A percentile compares a stretch with the other conserved stretches of the same genome.
Evolutionary conservation across 1,139 yeast genomes (phyloP).

Genomic region (Pneumocystis wakefieldiae): DNA sequence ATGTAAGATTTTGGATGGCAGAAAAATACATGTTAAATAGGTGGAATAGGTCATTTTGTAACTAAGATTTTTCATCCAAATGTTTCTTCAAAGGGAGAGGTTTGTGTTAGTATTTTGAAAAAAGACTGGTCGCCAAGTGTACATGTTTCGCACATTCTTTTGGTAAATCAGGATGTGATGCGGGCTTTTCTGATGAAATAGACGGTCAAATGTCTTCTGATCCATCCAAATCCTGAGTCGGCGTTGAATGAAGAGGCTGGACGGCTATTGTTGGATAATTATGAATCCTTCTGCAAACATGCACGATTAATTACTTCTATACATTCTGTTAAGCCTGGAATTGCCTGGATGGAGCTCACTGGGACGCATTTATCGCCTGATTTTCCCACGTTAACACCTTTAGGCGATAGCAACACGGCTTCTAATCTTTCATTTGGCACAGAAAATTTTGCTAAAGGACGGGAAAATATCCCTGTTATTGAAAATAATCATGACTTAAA

Average conservation of each 20-base stretch:
- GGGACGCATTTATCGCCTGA: neutral
- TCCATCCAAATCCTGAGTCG: slow-evolving; percentile 26
- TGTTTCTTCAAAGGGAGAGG: slow-evolving; percentile 53
- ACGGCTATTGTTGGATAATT: slow-evolving; percentile 22
- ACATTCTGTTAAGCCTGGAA: slow-evolving; percentile 18
- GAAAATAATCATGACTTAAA: neutral
- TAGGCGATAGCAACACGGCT: neutral
- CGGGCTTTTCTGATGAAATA: slow-evolving; percentile 1
- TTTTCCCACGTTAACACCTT: neutral
- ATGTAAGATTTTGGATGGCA: neutral
- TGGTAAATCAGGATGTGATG: slow-evolving; percentile 13
- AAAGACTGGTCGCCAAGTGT: slow-evolving; percentile 54
- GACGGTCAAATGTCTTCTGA: slow-evolving; percentile 23
- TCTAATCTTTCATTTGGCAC: neutral
- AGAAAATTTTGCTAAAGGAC: neutral
- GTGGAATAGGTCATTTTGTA: slow-evolving; percentile 45
- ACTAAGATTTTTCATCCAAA: slow-evolving; percentile 59
- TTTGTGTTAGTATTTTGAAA: slow-evolving; percentile 64
- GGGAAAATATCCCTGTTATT: neutral
- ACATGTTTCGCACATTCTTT: slow-evolving; percentile 20
- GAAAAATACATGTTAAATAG: slow-evolving; percentile 20
- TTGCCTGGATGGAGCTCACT: neutral
- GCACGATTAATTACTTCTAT: slow-evolving; percentile 23
- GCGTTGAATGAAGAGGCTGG: slow-evolving; percentile 26
- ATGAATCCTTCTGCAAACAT: slow-evolving; percentile 19